Base-by-base conservation (phyloP, 1,284 basidiomycete genomes). In the Thecaphora frezii region DNA sequence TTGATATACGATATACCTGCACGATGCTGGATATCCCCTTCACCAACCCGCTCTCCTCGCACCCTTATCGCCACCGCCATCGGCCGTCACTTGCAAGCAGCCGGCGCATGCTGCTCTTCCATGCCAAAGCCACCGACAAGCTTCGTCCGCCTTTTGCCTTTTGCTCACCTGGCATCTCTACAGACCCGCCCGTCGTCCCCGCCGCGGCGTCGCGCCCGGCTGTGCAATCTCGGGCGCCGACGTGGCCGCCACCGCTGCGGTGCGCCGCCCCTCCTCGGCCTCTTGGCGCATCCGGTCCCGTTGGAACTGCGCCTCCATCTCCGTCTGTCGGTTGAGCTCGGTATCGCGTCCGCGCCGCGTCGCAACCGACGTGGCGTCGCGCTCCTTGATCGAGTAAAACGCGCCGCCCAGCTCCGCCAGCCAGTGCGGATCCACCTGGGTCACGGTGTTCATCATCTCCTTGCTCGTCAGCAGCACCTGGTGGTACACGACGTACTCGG, bases 401-500 rank as follows among this genome's bases (percentile, higher is more conserved):
- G 94, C 90, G 46, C 91, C 90, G 58, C 92, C 70, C 24, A 77
- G 53, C 44, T 77, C 74, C 21, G 75, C 76, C n/a, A 78, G 64
- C 76, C 76, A 78, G 43, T 75, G 66, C n/a, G 76, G 70, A 44
- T 78, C 76, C 10, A 78, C 75, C 36, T 76, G 73, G 1, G 76
- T 78, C 21, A 77, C 74, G 4, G n/a, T n/a, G n/a, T n/a, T n/a
- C n/a, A n/a, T n/a, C n/a, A n/a, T n/a, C n/a, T n/a, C n/a, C n/a
- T n/a, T n/a, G n/a, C n/a, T 92, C 14, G 94, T 98, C 61, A 97
- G 82, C 25, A 97, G 92, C 77, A 98, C 98, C 80, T 81, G 96
- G 79, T 98, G 96, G 84, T 96, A 99, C 39, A 97, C 81, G 16
- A 97, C 91, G 91, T 93, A 98, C 74, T 97, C 93, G 0, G 94